Conservation (phyloP, 371 early-diverging fungal genomes). For the Mortierella sp. region DNA sequence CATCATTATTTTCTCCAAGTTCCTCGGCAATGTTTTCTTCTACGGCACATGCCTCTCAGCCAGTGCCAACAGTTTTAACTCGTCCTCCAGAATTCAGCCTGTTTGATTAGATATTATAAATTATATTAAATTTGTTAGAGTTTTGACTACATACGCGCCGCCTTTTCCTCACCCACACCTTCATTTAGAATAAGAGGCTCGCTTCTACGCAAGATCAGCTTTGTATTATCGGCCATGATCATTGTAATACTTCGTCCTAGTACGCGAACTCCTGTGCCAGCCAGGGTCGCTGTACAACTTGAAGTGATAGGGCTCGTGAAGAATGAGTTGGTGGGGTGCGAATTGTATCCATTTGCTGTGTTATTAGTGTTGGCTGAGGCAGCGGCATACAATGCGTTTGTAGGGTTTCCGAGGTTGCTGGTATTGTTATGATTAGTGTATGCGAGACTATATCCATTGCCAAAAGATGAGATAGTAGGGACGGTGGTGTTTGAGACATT, state of each 20-base stretch:
- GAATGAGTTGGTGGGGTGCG: constrained; percentile 27
- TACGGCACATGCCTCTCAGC: not conserved
- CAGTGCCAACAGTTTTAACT: not conserved
- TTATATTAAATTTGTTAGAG: not conserved
- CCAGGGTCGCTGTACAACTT: constrained; percentile 35
- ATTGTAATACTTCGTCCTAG: constrained; percentile 43
- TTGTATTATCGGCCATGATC: constrained; percentile 35
- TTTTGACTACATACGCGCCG: constrained; percentile 37
- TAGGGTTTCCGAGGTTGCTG: not conserved
- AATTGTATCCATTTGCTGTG: constrained; percentile 1
- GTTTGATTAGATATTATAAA: constrained; percentile 30
- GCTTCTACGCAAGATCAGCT: constrained; percentile 32
- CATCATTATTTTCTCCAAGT: not conserved
- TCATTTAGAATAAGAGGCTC: constrained; percentile 41
- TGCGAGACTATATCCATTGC: not conserved
- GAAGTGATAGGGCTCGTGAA: constrained; percentile 50
- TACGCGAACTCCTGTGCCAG: constrained; percentile 42
- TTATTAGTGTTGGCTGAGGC: not conserved
- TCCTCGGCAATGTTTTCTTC: not conserved
- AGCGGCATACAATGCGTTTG: not conserved
- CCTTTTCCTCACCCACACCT: constrained; percentile 53
- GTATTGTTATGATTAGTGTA: not conserved
- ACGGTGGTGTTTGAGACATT: not conserved
- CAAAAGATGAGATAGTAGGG: not conserved
- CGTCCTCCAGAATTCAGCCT: constrained; percentile 44